A percentile compares a stretch with the other conserved stretches of the same genome.
Conservation (phyloP, 768 basidiomycete species). For the Russula griseocarnosa region DNA sequence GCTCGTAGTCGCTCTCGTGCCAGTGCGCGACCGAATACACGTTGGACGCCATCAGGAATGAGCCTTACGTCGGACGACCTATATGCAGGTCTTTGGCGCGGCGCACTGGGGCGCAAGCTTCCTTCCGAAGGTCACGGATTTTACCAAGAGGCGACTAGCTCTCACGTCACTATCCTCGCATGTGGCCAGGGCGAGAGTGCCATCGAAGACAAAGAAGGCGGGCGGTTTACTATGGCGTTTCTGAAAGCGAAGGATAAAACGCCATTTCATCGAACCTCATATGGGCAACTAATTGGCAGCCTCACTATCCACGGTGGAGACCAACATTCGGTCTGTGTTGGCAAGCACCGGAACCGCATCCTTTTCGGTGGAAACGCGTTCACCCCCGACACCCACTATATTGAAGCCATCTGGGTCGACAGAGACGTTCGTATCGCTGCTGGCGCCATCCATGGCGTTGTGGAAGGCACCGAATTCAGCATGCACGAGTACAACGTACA, state of each 20-base stretch:
- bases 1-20: constrained; percentile 39
- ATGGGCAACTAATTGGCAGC: constrained; percentile 44
- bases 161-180: constrained; percentile 56
- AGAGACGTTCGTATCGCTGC: constrained; percentile 49
- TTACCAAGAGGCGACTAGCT: constrained; percentile 39
- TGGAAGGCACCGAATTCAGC: constrained; percentile 59
- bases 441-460: constrained; percentile 59
- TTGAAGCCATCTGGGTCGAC: constrained; percentile 39
- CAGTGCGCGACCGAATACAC: constrained; percentile 47
- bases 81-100: constrained; percentile 52
- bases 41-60: constrained; percentile 54
- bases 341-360: constrained; percentile 45
- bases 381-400: constrained; percentile 44
- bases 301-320: constrained; percentile 41
- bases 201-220: constrained; percentile 58
- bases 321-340: constrained; percentile 52
- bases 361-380: constrained; percentile 59
- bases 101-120: constrained; percentile 43
- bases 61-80: constrained; percentile 54
- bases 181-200: constrained; percentile 54
- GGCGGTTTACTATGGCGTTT: constrained; percentile 56
- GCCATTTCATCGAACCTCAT: constrained; percentile 54
- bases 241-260: constrained; percentile 44
- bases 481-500: constrained; percentile 58
- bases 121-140: constrained; percentile 41